A percentile compares a stretch with the other conserved stretches of the same genome.
These are phyloP conservation scores for Diospyros lotus DNA, from an alignment of 148 eudicot genomes.

Conservation along the genomic window DNA sequence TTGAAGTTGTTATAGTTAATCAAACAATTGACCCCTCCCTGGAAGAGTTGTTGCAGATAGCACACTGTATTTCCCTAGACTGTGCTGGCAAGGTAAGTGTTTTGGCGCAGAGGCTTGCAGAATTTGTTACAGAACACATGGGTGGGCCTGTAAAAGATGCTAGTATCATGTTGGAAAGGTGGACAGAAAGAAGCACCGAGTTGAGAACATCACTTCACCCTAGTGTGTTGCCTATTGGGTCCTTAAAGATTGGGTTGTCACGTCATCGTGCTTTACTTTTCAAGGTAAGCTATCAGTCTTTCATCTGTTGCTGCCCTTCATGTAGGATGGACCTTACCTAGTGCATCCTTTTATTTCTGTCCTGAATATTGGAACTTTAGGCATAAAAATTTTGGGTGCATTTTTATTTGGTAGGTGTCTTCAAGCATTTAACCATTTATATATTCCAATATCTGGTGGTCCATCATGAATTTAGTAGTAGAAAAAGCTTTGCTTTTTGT, in stretches of 20 bases:
- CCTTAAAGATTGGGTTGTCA: constrained; percentile 76
- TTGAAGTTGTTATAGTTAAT: constrained; percentile 86
- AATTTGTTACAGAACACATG: constrained; percentile 86
- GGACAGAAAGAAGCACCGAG: constrained; percentile 82
- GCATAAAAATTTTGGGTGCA: background rate
- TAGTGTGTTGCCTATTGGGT: constrained; percentile 81
- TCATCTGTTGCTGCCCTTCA: constrained; percentile 5
- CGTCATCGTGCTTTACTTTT: constrained; percentile 98
- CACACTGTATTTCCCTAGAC: constrained; percentile 74
- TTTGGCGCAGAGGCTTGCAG: constrained; percentile 80
- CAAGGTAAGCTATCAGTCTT: constrained; percentile 53
- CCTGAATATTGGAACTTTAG: constrained; percentile 2
- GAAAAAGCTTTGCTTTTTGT: background rate
- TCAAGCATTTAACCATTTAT: background rate
- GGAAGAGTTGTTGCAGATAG: constrained; percentile 88
- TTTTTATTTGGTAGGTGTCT: background rate
- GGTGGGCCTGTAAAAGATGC: constrained; percentile 97
- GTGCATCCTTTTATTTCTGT: background rate
- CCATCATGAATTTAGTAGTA: background rate
- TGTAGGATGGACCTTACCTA: background rate
- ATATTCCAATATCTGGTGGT: background rate
- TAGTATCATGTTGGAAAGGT: constrained; percentile 55
- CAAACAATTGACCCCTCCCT: constrained; percentile 74
- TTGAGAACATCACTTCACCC: constrained; percentile 86
- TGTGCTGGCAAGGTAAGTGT: constrained; percentile 50